Percentiles rank a stretch among this genome's conserved stretches.
These are phyloP conservation scores for Schwanniomyces yamadae DNA, from an alignment of 805 yeast genomes.

Conservation along the genomic window DNA sequence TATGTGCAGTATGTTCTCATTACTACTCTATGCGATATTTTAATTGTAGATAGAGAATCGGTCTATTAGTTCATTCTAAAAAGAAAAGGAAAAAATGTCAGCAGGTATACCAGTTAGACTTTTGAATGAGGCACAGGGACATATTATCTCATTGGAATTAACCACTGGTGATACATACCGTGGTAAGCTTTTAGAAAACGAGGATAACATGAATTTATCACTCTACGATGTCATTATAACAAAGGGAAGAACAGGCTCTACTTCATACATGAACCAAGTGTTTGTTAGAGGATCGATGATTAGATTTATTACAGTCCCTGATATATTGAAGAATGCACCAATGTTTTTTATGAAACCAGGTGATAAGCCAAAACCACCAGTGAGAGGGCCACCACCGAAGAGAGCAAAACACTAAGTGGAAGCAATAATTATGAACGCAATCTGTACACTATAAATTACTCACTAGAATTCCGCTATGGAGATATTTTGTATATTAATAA, in stretches of 20 bases:
- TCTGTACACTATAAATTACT: background rate
- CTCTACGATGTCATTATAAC: conserved; percentile 80
- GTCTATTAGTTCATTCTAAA: background rate
- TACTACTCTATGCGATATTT: background rate
- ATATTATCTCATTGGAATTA: conserved; percentile 77
- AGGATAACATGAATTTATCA: conserved; percentile 94
- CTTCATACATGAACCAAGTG: conserved; percentile 76
- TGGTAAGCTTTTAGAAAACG: conserved; percentile 82
- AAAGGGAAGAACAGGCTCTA: conserved; percentile 63
- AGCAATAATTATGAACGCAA: background rate
- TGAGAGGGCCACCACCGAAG: conserved; percentile 58
- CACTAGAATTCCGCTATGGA: too few relatives aligned
- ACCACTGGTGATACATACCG: conserved; percentile 83
- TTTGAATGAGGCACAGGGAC: conserved; percentile 87
- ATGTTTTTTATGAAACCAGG: conserved; percentile 64
- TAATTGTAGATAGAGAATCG: background rate
- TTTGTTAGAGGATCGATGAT: conserved; percentile 91
- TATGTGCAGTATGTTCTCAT: background rate
- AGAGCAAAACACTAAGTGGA: conserved; percentile 20
- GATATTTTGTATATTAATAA: background rate
- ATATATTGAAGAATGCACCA: conserved; percentile 84
- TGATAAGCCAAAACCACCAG: conserved; percentile 69
- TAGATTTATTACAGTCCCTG: conserved; percentile 83
- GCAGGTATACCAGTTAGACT: conserved; percentile 83
- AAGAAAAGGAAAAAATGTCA: conserved; percentile 39